Conservation (phyloP, 208 protist genomes). For the Leishmania aethiopica region DNA sequence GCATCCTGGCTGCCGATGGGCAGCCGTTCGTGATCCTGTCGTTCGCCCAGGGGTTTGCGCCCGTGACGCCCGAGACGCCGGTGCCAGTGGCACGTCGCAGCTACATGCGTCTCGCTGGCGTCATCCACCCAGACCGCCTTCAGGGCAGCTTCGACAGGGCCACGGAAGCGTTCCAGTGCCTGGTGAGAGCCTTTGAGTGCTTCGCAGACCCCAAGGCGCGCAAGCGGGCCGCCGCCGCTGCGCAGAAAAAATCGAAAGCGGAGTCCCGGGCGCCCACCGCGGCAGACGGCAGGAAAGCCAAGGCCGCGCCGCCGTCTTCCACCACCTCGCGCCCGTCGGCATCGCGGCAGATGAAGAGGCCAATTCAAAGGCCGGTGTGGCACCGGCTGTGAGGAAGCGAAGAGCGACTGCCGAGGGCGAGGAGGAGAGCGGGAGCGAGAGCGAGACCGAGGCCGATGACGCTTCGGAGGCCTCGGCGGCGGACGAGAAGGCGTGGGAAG, state of each 20-base stretch:
- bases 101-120: constrained; percentile 81
- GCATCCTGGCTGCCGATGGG: constrained; percentile 50
- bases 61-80: constrained; percentile 59
- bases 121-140: constrained; percentile 88
- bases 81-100: constrained; percentile 69
- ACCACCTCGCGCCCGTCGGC: not conserved
- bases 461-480: constrained; percentile 21
- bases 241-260: not conserved
- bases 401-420: constrained; percentile 20
- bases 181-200: constrained; percentile 82
- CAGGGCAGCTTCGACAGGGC: constrained; percentile 56
- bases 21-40: constrained; percentile 64
- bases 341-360: constrained; percentile 2
- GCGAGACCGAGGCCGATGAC: constrained; percentile 33
- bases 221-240: constrained; percentile 35
- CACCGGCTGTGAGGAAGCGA: constrained; percentile 19
- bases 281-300: not conserved
- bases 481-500: constrained; percentile 33
- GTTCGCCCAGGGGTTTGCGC: constrained; percentile 58
- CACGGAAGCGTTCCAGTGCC: constrained; percentile 84
- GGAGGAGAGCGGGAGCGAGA: constrained; percentile 16
- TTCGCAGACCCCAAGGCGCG: constrained; percentile 71
- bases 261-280: not conserved
- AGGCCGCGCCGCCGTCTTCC: constrained; percentile 1
- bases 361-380: not conserved